phyloP scores from a whole-genome alignment of 1,284 basidiomycete genomes.

The Tausonia pullulans region DNA sequence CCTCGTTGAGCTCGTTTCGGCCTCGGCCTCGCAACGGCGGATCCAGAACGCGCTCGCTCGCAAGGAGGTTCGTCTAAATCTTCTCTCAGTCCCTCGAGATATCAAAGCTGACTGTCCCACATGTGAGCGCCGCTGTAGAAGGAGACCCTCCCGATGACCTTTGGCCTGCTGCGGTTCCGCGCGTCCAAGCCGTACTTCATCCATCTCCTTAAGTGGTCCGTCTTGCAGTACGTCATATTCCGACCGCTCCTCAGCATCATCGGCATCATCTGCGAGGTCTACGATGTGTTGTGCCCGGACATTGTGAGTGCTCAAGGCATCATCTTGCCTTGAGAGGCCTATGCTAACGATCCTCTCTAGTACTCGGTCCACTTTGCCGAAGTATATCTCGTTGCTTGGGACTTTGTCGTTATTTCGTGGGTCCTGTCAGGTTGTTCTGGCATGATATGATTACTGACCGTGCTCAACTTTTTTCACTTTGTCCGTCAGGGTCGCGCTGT shows the following conservation, averaged over 20 bases:
- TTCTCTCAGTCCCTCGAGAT: not conserved
- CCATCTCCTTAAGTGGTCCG: conserved; percentile 60
- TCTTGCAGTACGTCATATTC: conserved; percentile 63
- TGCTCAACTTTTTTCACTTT: not conserved
- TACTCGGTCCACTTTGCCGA: conserved; percentile 54
- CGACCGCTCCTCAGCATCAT: conserved; percentile 57
- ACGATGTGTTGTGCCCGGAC: conserved; percentile 48
- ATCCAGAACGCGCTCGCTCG: conserved; percentile 55
- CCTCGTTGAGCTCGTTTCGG: conserved; percentile 71
- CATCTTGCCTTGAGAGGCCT: not conserved
- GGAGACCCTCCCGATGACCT: conserved; percentile 31
- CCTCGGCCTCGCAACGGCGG: conserved; percentile 48
- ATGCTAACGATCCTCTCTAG: conserved; percentile 36
- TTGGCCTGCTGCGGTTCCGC: conserved; percentile 63
- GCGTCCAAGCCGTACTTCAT: conserved; percentile 82
- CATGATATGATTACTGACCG: too few species aligned
- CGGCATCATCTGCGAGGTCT: conserved; percentile 60
- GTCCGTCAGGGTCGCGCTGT: conserved; percentile 45
- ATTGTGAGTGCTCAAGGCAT: not conserved
- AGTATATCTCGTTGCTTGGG: conserved; percentile 57
- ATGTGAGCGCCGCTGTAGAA: too few species aligned
- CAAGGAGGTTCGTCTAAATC: conserved; percentile 51
- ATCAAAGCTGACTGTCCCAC: not conserved
- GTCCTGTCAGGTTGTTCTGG: conserved; percentile 26
- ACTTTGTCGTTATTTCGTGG: conserved; percentile 63